Evolutionary conservation across 345 rosid species (phyloP).

Genomic region (Passiflora organensis): DNA sequence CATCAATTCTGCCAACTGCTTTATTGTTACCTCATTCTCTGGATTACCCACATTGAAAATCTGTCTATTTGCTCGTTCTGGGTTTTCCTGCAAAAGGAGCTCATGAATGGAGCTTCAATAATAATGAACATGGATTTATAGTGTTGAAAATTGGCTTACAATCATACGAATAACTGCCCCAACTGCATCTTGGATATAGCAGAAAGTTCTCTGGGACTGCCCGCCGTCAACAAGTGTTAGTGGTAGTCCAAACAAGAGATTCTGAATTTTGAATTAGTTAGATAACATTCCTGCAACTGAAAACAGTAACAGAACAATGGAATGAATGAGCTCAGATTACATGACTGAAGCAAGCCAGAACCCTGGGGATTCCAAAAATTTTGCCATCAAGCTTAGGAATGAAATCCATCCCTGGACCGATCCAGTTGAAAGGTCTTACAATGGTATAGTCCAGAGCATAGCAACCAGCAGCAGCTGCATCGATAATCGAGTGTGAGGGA

Average conservation of each 20-base stretch:
- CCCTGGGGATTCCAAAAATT: conserved; percentile 97
- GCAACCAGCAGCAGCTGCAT: conserved; percentile 95
- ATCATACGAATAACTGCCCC: conserved; percentile 93
- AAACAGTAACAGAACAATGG: not conserved
- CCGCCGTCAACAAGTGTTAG: conserved; percentile 99
- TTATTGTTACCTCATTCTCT: conserved; percentile 88
- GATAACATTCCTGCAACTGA: no score
- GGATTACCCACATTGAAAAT: conserved; percentile 98
- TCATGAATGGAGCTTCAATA: not conserved
- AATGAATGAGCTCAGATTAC: conserved; percentile 35
- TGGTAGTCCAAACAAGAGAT: conserved; percentile 69
- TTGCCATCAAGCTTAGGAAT: conserved; percentile 99
- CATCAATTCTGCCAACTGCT: conserved; percentile 99
- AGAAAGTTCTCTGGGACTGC: conserved; percentile 82
- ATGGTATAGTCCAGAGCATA: conserved; percentile 88
- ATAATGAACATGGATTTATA: not conserved
- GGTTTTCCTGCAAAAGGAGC: conserved; percentile 66
- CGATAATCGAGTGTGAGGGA: not conserved
- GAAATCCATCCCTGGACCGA: conserved; percentile 99
- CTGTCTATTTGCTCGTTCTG: conserved; percentile 83
- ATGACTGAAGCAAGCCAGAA: conserved; percentile 95
- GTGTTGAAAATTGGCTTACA: conserved; percentile 33
- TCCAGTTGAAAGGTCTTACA: conserved; percentile 99
- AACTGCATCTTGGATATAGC: conserved; percentile 90
- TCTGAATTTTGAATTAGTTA: no score